Base-by-base conservation (phyloP, 768 basidiomycete species). In the Hysterangium stoloniferum region DNA sequence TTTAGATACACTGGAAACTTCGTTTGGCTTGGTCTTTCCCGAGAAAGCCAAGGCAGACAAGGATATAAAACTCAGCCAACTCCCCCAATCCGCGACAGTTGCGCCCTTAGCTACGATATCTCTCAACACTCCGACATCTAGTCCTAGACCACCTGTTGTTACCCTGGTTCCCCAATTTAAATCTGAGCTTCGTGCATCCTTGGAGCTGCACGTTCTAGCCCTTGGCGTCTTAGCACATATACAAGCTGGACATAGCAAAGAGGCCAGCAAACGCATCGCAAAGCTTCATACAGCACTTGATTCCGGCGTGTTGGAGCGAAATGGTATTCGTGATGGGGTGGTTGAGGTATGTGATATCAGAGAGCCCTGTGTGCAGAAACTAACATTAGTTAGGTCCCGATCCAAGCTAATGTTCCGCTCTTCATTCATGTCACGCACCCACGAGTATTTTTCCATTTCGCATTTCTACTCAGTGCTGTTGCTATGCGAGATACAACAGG, bases 401-500 rank as follows among this genome's bases (percentile, higher is more conserved):
- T 71, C 40, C 54, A 70, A 0, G 48, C 64, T 4, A 64, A 71
- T 3, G 68, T 70, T 12, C 70, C 80, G 2, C 65, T 87, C 0
- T 62, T 68, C 38, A 58, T 87, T 4, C 77, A 77, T 35, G 72
- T 74, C 2, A 86, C 85, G 6, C 84, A 86, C 56, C 85, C 86
- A 0, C 75, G 80, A 4, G 63, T 82, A 2, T 57, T 88, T 0
- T 82, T 79, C 55, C 62, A 77, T 11, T 69, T 88, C 4, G 80
- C 78, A 0, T 88, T 82, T 61, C 74, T 88, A 4, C 66, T 86
- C 34, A 83, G 79, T 56, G 74, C 76, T 4, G 68, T 77, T 1
- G 76, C 82, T 0, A 86, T 86, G 57, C 76, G 84, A 12, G 86
- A 90, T 58, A 75, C 81, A 0, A 77, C 83, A 0, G 88, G 86